Evolutionary conservation across 148 eudicot species (phyloP).

Genomic region (Dysphania ambrosioides): DNA sequence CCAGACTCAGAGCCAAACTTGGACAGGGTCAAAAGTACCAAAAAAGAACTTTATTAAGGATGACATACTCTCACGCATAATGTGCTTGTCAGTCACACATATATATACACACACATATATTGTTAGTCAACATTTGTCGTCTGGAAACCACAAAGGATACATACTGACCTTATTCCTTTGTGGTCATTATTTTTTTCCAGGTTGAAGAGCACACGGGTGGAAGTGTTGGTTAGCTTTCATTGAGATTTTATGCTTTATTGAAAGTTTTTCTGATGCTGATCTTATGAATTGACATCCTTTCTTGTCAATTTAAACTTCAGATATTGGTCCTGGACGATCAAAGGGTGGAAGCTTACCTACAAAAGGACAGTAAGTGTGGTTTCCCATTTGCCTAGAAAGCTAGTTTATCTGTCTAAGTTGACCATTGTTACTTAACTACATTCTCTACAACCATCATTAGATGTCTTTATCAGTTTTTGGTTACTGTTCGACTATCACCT

Average conservation of each 20-base stretch:
- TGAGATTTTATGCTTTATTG: not conserved
- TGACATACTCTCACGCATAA: not conserved
- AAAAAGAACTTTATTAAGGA: not conserved
- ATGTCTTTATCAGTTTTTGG: not conserved
- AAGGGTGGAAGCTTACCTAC: slow-evolving; percentile 56
- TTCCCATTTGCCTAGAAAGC: not conserved
- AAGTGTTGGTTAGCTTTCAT: slow-evolving; percentile 50
- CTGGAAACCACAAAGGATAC: not conserved
- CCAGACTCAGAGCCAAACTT: not conserved
- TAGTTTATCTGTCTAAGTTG: not conserved
- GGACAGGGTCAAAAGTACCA: not conserved
- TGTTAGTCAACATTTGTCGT: not conserved
- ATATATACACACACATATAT: too few relatives aligned
- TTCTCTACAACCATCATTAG: not conserved
- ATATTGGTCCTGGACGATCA: slow-evolving; percentile 37
- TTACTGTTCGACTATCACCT: not conserved
- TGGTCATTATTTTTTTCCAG: too few relatives aligned
- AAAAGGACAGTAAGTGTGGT: slow-evolving; percentile 67
- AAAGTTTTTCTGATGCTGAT: slow-evolving; percentile 5
- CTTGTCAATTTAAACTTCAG: slow-evolving; percentile 25
- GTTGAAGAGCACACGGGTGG: slow-evolving; percentile 67
- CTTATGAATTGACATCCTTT: slow-evolving; percentile 12
- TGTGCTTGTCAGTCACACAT: too few relatives aligned
- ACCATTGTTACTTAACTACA: not conserved
- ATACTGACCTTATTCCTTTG: not conserved